Evolutionary conservation across 192 early-diverging fungal species (phyloP).

Genomic region (Entomortierella parvispora): DNA sequence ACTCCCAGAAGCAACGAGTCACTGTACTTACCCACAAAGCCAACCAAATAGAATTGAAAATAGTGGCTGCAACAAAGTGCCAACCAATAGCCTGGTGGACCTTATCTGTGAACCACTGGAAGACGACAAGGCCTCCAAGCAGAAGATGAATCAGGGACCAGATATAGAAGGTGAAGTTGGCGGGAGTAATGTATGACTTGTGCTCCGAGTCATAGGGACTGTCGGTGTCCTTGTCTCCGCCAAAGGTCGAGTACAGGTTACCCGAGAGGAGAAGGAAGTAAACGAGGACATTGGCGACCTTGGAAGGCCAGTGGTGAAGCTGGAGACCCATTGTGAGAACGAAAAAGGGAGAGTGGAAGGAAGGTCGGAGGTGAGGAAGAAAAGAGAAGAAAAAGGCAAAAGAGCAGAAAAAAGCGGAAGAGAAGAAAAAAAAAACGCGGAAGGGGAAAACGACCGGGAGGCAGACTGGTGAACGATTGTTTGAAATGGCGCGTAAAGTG

Average conservation of each 20-base stretch:
- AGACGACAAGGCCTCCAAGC: conserved; percentile 69
- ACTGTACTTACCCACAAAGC: conserved; percentile 61
- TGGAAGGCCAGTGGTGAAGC: conserved; percentile 43
- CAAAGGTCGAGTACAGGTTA: conserved; percentile 42
- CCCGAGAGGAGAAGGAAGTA: conserved; percentile 41
- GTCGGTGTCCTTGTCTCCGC: conserved; percentile 17
- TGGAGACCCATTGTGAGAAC: conserved; percentile 39
- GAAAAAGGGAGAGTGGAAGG: not conserved
- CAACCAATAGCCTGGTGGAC: conserved; percentile 66
- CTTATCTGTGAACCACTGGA: conserved; percentile 69
- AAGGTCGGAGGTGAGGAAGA: not conserved
- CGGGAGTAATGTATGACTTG: conserved; percentile 73
- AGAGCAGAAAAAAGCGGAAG: not conserved
- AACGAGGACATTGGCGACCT: conserved; percentile 47
- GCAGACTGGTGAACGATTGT: too few relatives aligned
- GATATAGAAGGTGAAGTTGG: conserved; percentile 65
- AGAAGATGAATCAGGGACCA: conserved; percentile 74
- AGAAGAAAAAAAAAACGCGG: conserved; percentile 10
- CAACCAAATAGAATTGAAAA: conserved; percentile 69
- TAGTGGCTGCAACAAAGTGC: conserved; percentile 67
- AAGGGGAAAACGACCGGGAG: not conserved
- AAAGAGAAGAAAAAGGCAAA: conserved; percentile 1
- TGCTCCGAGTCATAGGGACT: conserved; percentile 50
- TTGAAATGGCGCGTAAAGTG: too few relatives aligned
- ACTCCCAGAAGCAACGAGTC: too few relatives aligned